A percentile compares a stretch with the other conserved stretches of the same genome.
phyloP scores from a whole-genome alignment of 495 filamentous ascomycete genomes.

The Articulospora tetracladia region DNA sequence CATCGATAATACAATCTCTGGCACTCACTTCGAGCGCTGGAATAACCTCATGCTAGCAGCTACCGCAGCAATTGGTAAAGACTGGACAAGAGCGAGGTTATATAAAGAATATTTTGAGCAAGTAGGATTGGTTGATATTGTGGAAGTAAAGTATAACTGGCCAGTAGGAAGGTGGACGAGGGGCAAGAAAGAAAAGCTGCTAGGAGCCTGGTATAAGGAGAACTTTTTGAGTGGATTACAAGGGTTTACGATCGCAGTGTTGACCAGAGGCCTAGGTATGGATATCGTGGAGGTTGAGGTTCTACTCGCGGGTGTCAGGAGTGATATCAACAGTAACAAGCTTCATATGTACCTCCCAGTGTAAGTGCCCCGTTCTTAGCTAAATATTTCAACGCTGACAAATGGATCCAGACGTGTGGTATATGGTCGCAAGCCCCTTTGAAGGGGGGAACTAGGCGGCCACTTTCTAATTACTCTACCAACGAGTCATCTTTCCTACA shows the following conservation, averaged over 20 bases:
- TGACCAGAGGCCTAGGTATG: slow-evolving; percentile 42
- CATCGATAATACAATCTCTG: slow-evolving; percentile 33
- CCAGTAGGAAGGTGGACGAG: slow-evolving; percentile 12
- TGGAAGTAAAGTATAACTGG: slow-evolving; percentile 14
- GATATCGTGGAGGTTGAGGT: slow-evolving; percentile 38
- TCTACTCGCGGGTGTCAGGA: slow-evolving; percentile 40
- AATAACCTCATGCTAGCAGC: slow-evolving; percentile 30
- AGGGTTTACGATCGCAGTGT: slow-evolving; percentile 13
- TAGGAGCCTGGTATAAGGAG: slow-evolving; percentile 8
- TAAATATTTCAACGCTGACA: not conserved
- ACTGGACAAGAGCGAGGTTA: slow-evolving; percentile 3
- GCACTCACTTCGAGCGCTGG: slow-evolving; percentile 19
- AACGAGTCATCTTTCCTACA: no score
- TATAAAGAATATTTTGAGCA: slow-evolving; percentile 39
- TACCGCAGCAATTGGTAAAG: slow-evolving; percentile 2
- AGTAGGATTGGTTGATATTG: slow-evolving; percentile 36
- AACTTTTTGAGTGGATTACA: slow-evolving; percentile 32
- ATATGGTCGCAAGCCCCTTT: slow-evolving; percentile 14
- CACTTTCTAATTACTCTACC: no score
- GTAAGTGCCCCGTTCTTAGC: slow-evolving; percentile 15
- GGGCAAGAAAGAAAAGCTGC: slow-evolving; percentile 26
- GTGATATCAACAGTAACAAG: slow-evolving; percentile 40
- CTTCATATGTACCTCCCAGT: slow-evolving; percentile 36
- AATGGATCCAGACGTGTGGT: slow-evolving; percentile 7
- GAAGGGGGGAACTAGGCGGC: no score